Evolutionary conservation across 2,329 filamentous ascomycete genomes (phyloP), one percentile per base, ranked within the genome.

Genomic region (Monilinia fructicola): DNA sequence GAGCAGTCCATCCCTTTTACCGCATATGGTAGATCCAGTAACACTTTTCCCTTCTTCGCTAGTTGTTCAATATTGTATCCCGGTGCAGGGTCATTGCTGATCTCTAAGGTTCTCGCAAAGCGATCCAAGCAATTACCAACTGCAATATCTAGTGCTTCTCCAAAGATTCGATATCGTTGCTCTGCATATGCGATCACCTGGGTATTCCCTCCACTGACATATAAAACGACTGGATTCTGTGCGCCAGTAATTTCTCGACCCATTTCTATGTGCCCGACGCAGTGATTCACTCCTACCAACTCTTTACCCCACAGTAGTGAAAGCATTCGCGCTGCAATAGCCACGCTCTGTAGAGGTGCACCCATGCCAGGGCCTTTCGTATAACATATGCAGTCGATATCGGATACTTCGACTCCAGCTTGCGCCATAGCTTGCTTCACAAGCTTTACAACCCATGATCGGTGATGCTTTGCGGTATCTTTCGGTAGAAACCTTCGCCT

Each of bases 1-100:
- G 91, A 95, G 74, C 93, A 96, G 78, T 99, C 95, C 95, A 99
- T 99, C 62, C 95, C 95, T 79, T 99, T 99, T 70, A 99, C 95
- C 2, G 93, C 88, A 76, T 99, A 99, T 2, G 95, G 95, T 38
- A 99, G 81, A 72, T 98, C 94, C 23, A 98, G 82, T 50, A 99
- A 81, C 28, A 87, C 80, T 54, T 83, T 85, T 0, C 86, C 86
- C 64, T 88, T 87, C 78, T 90, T 89, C 72, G 95, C 95, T 60
- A 98, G 82, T 79, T 97, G 92, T 81, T 99, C 95, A 73, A 99
- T 97, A 77, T 99, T 99, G 79, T 98, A 97, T 1, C 95, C 95
- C 0, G 95, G 95, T 1, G 95, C 95, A 0, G 95, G 95, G 77
- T 99, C 94, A 78, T 99, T 99, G 77, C 90, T 90, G 76, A 99